Conservation (phyloP, 129 eudicot genomes). For the Rutidosis leptorrhynchoides region DNA sequence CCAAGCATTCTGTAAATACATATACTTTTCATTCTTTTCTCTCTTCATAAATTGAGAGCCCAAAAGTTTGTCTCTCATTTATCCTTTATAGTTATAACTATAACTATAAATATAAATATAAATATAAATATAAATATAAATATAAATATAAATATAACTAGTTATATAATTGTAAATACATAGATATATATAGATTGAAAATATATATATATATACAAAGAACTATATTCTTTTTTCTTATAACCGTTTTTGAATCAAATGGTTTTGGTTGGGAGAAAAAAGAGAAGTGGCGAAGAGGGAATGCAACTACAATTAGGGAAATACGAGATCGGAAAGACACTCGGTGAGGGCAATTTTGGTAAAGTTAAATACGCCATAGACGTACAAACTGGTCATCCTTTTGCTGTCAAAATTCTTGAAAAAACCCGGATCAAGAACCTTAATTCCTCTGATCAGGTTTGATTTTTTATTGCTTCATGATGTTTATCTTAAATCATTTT, state of each 20-base stretch:
- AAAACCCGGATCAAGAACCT: constrained; percentile 61
- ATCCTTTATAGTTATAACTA: no score
- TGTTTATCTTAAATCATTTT: neutral
- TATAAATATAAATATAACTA: no score
- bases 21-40: neutral
- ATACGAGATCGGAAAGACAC: constrained; percentile 78
- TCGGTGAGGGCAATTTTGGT: constrained; percentile 90
- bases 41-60: neutral
- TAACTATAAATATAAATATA: no score
- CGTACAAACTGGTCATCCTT: constrained; percentile 56
- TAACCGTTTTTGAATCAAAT: constrained; percentile 9
- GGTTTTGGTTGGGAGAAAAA: constrained; percentile 42
- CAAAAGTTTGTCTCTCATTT: constrained; percentile 17
- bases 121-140: no score
- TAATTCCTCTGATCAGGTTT: constrained; percentile 87
- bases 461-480: neutral
- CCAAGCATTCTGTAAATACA: constrained; percentile 7
- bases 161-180: no score
- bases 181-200: neutral
- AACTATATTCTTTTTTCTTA: neutral
- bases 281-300: constrained; percentile 39
- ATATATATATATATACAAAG: neutral
- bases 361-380: constrained; percentile 78
- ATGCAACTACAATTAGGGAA: constrained; percentile 77
- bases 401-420: constrained; percentile 82